Evolutionary conservation across 805 yeast species (phyloP).

Genomic region (Kazachstania psychrophila): DNA sequence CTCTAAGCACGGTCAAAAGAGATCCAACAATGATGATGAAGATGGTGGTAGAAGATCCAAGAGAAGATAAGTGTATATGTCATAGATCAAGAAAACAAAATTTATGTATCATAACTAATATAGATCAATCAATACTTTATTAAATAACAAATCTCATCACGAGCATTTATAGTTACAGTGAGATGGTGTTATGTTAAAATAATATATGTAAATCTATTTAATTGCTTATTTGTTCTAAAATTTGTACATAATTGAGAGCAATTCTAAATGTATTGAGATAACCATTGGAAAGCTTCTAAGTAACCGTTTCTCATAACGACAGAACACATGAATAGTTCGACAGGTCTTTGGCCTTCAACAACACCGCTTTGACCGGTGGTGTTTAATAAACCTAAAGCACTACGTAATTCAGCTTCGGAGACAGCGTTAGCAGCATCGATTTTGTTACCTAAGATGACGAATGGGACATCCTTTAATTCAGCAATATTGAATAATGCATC

Average conservation of each 20-base stretch:
- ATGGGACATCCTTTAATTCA: conserved; percentile 83
- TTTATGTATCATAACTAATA: no score
- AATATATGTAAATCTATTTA: no score
- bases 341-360: conserved; percentile 72
- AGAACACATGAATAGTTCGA: conserved; percentile 95
- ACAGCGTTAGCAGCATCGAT: conserved; percentile 93
- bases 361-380: conserved; percentile 86
- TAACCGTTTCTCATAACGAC: conserved; percentile 98
- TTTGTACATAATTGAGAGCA: no score
- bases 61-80: conserved; percentile 14
- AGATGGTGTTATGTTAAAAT: no score
- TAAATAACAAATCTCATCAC: no score
- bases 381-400: conserved; percentile 75
- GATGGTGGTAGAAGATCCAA: conserved; percentile 26
- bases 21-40: conserved; percentile 32
- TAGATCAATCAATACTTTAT: no score
- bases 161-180: no score
- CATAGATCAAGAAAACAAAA: no score
- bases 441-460: conserved; percentile 90
- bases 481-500: conserved; percentile 89
- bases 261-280: conserved; percentile 91
- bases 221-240: no score
- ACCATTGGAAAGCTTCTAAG: conserved; percentile 97
- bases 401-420: conserved; percentile 86
- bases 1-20: conserved; percentile 58